These are phyloP conservation scores for Fraxinus floribunda DNA, from an alignment of 305 asterid species.

Conservation along the genomic window DNA sequence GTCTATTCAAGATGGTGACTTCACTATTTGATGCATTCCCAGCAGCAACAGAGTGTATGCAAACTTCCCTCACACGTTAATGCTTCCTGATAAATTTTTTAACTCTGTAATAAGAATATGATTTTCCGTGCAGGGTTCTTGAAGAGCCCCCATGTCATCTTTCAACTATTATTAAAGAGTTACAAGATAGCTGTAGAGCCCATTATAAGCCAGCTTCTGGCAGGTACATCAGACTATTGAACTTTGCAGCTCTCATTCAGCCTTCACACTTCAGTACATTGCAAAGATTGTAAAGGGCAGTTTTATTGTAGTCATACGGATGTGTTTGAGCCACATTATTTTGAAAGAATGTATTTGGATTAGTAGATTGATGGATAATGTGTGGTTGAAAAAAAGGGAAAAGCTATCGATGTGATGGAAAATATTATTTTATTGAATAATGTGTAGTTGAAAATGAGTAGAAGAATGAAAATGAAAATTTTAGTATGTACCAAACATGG, in stretches of 20 bases:
- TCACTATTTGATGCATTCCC: slow-evolving; percentile 65
- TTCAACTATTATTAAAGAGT: slow-evolving; percentile 40
- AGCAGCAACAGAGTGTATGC: slow-evolving; percentile 56
- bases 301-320: neutral
- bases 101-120: slow-evolving; percentile 9
- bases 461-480: too few species aligned
- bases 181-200: slow-evolving; percentile 40
- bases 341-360: too few species aligned
- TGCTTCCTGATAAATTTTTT: neutral
- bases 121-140: slow-evolving; percentile 52
- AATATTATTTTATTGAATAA: too few species aligned
- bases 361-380: too few species aligned
- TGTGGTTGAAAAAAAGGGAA: too few species aligned
- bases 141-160: slow-evolving; percentile 44
- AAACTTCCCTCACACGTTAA: slow-evolving; percentile 5
- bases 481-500: too few species aligned
- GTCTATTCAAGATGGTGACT: slow-evolving; percentile 48
- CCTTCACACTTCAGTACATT: slow-evolving; percentile 37
- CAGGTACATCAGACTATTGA: slow-evolving; percentile 51
- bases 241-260: slow-evolving; percentile 31
- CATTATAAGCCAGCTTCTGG: slow-evolving; percentile 44
- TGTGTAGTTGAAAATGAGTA: too few species aligned
- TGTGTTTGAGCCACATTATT: too few species aligned
- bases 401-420: too few species aligned
- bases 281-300: slow-evolving; percentile 34